phyloP scores from a whole-genome alignment of 768 basidiomycete species.

The Trametes villosa region DNA sequence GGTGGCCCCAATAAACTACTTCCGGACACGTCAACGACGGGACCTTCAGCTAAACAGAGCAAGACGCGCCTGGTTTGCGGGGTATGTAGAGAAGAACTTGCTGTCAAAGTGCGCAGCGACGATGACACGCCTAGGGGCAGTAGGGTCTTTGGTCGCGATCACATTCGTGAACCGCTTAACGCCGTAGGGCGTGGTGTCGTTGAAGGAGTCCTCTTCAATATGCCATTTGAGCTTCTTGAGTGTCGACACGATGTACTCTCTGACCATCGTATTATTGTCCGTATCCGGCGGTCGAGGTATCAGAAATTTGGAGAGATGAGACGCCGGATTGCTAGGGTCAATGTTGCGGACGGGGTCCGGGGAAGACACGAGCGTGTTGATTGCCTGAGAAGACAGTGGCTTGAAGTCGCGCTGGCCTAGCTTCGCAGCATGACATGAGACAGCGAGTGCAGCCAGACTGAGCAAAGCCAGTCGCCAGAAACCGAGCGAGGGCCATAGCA shows the following conservation, averaged over 20 bases:
- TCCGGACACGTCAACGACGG: constrained; percentile 2
- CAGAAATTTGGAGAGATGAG: constrained; percentile 81
- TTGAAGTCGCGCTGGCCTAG: constrained; percentile 43
- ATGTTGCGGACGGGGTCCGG: constrained; percentile 71
- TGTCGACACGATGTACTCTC: constrained; percentile 77
- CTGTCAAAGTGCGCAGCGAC: constrained; percentile 95
- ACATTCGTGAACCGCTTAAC: constrained; percentile 82
- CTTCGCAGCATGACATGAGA: constrained; percentile 35
- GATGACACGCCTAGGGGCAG: constrained; percentile 77
- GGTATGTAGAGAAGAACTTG: constrained; percentile 78
- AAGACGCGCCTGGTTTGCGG: constrained; percentile 70
- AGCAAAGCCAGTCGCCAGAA: constrained; percentile 9
- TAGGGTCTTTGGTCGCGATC: constrained; percentile 93
- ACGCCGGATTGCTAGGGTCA: constrained; percentile 64
- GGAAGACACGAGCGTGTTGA: constrained; percentile 53
- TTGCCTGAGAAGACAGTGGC: constrained; percentile 53
- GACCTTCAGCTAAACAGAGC: background rate
- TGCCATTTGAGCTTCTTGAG: constrained; percentile 83
- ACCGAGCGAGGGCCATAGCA: background rate
- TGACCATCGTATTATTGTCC: constrained; percentile 78
- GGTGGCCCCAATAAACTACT: constrained; percentile 94
- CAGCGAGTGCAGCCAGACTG: constrained; percentile 8
- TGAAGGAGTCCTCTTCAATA: constrained; percentile 84
- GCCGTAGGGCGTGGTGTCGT: constrained; percentile 80
- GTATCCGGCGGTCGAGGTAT: constrained; percentile 84